Evolutionary conservation across 2,329 filamentous ascomycete genomes (phyloP), one percentile per base, ranked within the genome.

Genomic region (Zalaria obscura): DNA sequence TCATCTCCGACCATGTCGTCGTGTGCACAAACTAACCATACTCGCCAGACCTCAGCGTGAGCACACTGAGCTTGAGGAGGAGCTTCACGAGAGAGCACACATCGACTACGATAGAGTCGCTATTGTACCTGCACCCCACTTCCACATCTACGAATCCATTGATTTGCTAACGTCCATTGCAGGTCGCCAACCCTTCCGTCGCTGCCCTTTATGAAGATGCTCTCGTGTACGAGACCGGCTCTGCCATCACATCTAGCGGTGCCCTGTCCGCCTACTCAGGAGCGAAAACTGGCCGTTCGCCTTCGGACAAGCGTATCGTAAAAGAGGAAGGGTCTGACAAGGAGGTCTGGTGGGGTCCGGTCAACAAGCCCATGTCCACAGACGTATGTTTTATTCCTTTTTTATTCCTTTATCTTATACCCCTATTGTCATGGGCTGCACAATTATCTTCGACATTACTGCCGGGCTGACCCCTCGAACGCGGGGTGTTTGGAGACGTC

Each of bases 21-120:
- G 42, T 37, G 32, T 38, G 4, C 25, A 9, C 37, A 26, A 29
- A 4, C 25, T 45, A 43, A 35, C 39, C 33, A 41, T 38, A 25
- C 36, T 40, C 32, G 43, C 34, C 58, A 93, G 86, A 66, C 85
- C 88, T 50, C 72, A 79, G 59, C 73, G 74, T 57, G 83, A 93
- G 62, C 89, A 95, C 76, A 96, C 91, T 36, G 91, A 96, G 65
- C 79, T 98, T 50, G 87, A 98, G 70, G 87, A 96, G 70, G 86
- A 94, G 65, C 83, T 98, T 47, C 88, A 96, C 67, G 86, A 95
- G 67, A 87, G 82, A 60, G 91, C 91, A 53, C 89, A 98, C 75
- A 98, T 98, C 60, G 91, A 98, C 75, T 98, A 96, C 64, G 84
- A 96, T 68, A 83, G 87, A 60, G 91, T 98, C 58, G 85, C 91